Percentiles rank a stretch among this genome's conserved stretches.
Evolutionary conservation across 2,329 filamentous ascomycete genomes (phyloP).

Genomic region (Fusarium redolens): DNA sequence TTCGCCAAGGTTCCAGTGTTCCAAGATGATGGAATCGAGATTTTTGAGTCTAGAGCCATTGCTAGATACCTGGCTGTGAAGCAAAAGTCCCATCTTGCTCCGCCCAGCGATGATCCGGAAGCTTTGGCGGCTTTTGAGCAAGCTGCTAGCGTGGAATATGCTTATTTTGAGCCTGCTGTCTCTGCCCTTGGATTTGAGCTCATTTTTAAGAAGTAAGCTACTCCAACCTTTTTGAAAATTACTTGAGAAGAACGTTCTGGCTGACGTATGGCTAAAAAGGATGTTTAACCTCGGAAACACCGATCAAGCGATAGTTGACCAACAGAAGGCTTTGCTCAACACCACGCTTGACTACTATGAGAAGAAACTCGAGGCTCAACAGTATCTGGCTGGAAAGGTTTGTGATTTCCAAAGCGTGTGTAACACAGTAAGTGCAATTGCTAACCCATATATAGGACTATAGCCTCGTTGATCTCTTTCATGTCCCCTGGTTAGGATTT

Average conservation of each 20-base stretch:
- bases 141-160: background rate
- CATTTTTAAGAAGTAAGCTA: background rate
- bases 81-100: background rate
- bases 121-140: background rate
- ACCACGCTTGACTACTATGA: background rate
- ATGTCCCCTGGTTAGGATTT: background rate
- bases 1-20: background rate
- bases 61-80: background rate
- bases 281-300: background rate
- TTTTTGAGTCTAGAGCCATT: background rate
- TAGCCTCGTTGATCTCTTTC: background rate
- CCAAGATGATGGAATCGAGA: background rate
- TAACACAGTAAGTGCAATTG: too few relatives aligned
- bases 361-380: background rate
- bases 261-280: background rate
- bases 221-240: too few relatives aligned
- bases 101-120: background rate
- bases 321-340: background rate
- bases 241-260: too few relatives aligned
- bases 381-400: background rate
- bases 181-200: background rate
- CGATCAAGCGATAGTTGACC: background rate
- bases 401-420: accelerated
- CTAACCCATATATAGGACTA: background rate
- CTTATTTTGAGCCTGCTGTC: background rate